Evolutionary conservation across 75 land plant species (phyloP).

Genomic region (Larix kaempferi): DNA sequence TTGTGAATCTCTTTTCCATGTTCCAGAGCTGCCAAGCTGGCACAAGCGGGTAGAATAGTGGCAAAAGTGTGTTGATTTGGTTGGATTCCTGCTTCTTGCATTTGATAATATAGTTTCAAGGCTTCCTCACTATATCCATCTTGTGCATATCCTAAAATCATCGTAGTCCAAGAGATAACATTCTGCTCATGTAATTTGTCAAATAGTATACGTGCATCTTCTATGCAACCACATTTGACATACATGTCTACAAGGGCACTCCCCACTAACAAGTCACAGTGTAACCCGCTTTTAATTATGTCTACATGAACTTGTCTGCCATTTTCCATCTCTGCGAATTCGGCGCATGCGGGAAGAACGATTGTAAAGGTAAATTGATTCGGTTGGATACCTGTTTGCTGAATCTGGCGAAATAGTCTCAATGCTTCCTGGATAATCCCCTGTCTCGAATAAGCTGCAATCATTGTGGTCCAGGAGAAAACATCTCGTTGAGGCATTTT

Average conservation of each 20-base stretch:
- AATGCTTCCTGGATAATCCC: slow-evolving; percentile 11
- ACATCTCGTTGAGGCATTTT: slow-evolving; percentile 17
- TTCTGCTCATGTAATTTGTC: slow-evolving; percentile 25
- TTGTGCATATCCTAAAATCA: slow-evolving; percentile 45
- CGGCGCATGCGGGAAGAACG: slow-evolving; percentile 19
- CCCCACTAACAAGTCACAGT: slow-evolving; percentile 30
- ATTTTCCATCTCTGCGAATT: slow-evolving; percentile 19
- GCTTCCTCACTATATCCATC: slow-evolving; percentile 33
- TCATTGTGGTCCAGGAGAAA: slow-evolving; percentile 18
- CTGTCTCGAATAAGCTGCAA: slow-evolving; percentile 17
- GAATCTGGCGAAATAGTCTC: slow-evolving; percentile 10
- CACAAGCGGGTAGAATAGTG: slow-evolving; percentile 25
- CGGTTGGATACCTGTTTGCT: neutral
- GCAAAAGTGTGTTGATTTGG: slow-evolving; percentile 24
- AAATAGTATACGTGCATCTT: slow-evolving; percentile 35
- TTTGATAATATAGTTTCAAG: slow-evolving; percentile 22
- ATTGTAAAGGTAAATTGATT: slow-evolving; percentile 15
- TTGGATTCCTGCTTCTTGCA: slow-evolving; percentile 21
- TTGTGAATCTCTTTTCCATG: slow-evolving; percentile 22
- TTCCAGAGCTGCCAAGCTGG: slow-evolving; percentile 5
- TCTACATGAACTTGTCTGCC: slow-evolving; percentile 44
- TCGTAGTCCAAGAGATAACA: slow-evolving; percentile 54
- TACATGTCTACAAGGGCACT: slow-evolving; percentile 67
- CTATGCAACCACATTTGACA: slow-evolving; percentile 55
- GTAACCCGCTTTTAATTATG: slow-evolving; percentile 32